Evolutionary conservation across 2,329 filamentous ascomycete species (phyloP).

Genomic region (Apiospora saccharicola): DNA sequence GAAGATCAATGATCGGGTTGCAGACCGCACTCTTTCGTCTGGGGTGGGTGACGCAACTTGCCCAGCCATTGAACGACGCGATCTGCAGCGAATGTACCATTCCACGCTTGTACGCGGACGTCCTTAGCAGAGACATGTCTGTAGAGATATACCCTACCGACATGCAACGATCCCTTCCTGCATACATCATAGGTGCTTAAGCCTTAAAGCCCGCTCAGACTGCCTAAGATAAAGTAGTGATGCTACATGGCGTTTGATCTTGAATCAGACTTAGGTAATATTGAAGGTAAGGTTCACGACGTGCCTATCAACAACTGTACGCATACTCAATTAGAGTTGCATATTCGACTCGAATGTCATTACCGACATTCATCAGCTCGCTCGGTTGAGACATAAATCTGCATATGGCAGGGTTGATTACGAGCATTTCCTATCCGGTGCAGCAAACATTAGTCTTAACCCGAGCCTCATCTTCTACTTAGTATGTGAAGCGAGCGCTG

Average conservation of each 20-base stretch:
- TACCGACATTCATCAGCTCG: not conserved
- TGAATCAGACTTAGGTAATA: not conserved
- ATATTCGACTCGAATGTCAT: not conserved
- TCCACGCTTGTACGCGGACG: not conserved
- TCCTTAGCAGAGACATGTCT: not conserved
- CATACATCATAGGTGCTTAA: slow-evolving; percentile 15
- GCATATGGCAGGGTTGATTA: not conserved
- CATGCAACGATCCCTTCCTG: slow-evolving; percentile 12
- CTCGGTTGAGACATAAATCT: not conserved
- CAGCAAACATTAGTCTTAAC: not conserved
- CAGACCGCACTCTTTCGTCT: not conserved
- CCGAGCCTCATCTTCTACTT: not conserved
- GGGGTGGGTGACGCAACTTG: slow-evolving; percentile 4
- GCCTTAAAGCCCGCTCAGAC: not conserved
- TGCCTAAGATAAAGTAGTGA: not conserved
- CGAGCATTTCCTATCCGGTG: not conserved
- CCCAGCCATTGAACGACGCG: slow-evolving; percentile 8
- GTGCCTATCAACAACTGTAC: not conserved
- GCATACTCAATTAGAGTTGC: not conserved
- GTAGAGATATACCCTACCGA: slow-evolving; percentile 11
- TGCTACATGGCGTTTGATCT: not conserved
- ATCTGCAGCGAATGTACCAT: slow-evolving; percentile 9
- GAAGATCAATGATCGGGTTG: not conserved
- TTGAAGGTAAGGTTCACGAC: not conserved
- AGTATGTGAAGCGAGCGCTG: not conserved